Evolutionary conservation across 306 rosid genomes (phyloP).

Genomic region (Alnus rubra): DNA sequence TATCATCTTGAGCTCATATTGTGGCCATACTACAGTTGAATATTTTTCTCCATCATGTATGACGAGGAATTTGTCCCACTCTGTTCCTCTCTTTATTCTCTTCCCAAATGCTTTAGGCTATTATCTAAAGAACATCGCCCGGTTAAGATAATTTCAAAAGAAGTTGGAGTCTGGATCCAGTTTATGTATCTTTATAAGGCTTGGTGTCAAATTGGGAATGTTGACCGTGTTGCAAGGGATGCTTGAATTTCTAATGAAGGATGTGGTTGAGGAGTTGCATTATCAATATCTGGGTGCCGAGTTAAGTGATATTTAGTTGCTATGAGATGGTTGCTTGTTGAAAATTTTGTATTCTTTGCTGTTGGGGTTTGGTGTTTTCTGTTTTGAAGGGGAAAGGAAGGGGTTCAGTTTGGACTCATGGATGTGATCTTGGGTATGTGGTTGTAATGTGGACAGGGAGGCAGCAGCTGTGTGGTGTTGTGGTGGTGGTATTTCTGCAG

Average conservation of each 20-base stretch:
- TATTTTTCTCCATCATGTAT: not conserved
- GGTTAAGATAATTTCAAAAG: slow-evolving; percentile 22
- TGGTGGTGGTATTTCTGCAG: slow-evolving; percentile 64
- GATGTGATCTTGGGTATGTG: slow-evolving; percentile 85
- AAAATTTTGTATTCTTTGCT: slow-evolving; percentile 56
- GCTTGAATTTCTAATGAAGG: slow-evolving; percentile 42
- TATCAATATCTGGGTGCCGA: slow-evolving; percentile 47
- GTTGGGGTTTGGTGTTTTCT: slow-evolving; percentile 65
- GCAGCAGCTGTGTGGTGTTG: slow-evolving; percentile 63
- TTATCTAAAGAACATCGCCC: slow-evolving; percentile 9
- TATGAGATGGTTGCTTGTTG: slow-evolving; percentile 63
- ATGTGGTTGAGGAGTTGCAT: slow-evolving; percentile 44
- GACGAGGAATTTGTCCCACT: not conserved
- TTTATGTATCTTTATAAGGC: slow-evolving; percentile 20
- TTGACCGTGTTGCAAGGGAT: slow-evolving; percentile 35
- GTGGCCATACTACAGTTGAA: not conserved
- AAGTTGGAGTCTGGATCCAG: slow-evolving; percentile 28
- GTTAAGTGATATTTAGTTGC: slow-evolving; percentile 50
- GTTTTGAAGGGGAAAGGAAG: slow-evolving; percentile 74
- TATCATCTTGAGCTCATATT: not conserved
- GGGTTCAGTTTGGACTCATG: slow-evolving; percentile 73
- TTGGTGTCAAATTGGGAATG: slow-evolving; percentile 33
- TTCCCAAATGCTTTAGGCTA: not conserved
- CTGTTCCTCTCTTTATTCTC: not conserved
- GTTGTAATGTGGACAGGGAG: slow-evolving; percentile 99